These are phyloP conservation scores for Gymnopilus dilepis DNA, from an alignment of 768 basidiomycete species.

Conservation along the genomic window DNA sequence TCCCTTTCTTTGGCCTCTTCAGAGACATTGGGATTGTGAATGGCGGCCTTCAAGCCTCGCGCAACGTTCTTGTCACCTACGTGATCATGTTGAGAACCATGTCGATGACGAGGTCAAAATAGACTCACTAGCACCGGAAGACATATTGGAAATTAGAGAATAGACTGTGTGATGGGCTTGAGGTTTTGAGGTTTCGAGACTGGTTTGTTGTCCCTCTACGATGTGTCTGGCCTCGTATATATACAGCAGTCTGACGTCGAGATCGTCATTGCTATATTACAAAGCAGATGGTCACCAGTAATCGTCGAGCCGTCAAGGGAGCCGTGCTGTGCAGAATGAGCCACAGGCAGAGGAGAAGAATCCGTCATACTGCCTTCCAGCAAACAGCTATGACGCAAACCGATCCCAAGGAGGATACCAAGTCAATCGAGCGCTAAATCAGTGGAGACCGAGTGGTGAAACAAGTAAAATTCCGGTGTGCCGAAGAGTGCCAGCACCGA, in stretches of 20 bases:
- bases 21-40: constrained; percentile 63
- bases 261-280: background rate
- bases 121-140: background rate
- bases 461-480: background rate
- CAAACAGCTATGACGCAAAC: background rate
- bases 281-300: background rate
- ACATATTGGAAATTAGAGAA: background rate
- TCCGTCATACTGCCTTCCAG: background rate
- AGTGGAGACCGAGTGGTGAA: background rate
- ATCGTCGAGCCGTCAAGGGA: background rate
- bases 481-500: background rate
- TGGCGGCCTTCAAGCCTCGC: constrained; percentile 62
- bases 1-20: constrained; percentile 59
- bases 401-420: background rate
- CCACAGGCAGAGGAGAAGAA: background rate
- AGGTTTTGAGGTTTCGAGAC: too few species aligned
- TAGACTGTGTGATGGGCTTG: too few species aligned
- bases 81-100: too few species aligned
- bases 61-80: constrained; percentile 34
- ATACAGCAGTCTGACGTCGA: background rate
- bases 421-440: background rate
- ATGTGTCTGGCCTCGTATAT: too few species aligned
- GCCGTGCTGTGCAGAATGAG: background rate
- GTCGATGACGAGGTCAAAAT: too few species aligned
- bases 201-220: too few species aligned